Percentiles rank a stretch among this genome's conserved stretches.
Evolutionary conservation across 164 flowering plant genomes (phyloP).

Genomic region (Aristolochia californica): DNA sequence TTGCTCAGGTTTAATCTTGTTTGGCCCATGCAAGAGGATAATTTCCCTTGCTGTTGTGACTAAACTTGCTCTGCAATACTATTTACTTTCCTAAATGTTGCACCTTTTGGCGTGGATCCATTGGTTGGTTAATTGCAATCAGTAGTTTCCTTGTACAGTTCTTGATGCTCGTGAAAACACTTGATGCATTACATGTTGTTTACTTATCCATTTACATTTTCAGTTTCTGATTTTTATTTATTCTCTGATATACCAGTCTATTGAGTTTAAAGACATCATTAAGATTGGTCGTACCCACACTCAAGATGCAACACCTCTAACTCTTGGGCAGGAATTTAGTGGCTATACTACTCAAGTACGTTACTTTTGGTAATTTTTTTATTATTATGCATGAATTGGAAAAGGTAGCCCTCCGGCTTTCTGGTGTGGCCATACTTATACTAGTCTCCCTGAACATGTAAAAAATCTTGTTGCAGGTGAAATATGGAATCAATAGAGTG

Average conservation of each 20-base stretch:
- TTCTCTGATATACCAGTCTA: constrained; percentile 32
- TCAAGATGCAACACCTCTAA: constrained; percentile 98
- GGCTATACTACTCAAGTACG: constrained; percentile 93
- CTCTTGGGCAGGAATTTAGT: constrained; percentile 98
- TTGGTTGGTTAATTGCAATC: too few species aligned
- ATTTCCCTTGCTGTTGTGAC: too few species aligned
- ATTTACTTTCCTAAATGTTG: too few species aligned
- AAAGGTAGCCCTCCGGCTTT: neutral
- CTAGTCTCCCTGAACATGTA: neutral
- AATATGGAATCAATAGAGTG: constrained; percentile 82
- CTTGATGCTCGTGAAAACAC: too few species aligned
- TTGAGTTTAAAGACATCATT: constrained; percentile 83
- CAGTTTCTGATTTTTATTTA: neutral
- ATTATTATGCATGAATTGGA: neutral
- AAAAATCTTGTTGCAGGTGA: constrained; percentile 43
- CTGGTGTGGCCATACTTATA: neutral
- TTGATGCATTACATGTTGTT: too few species aligned
- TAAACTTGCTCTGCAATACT: too few species aligned
- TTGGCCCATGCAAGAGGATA: too few species aligned
- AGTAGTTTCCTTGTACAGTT: too few species aligned
- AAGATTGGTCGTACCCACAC: constrained; percentile 99
- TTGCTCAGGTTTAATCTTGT: too few species aligned
- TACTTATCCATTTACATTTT: neutral
- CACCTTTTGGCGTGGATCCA: too few species aligned
- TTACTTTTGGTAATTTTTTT: neutral